Evolutionary conservation across 805 yeast genomes (phyloP), one percentile per base, ranked within the genome.

Genomic region (Saturnispora ahearnii): DNA sequence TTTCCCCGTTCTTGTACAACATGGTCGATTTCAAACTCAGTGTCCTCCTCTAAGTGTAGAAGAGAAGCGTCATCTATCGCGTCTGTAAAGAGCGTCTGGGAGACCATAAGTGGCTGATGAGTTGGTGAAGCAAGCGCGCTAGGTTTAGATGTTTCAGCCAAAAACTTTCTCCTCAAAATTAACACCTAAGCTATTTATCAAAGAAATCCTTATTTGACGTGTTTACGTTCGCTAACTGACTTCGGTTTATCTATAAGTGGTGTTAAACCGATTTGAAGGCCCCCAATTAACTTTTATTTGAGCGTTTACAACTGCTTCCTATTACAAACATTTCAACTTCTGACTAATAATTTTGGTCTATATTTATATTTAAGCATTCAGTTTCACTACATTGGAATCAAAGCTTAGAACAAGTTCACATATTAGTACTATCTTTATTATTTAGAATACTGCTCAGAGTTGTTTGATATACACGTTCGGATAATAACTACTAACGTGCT

Each of bases 1-100:
- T 50, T 50, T 11, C 44, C 12, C 15, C 38, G 26, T 12, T 22
- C 41, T 37, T 22, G 45, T 18, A 6, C 41, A 36, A 15, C 10
- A 9, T 26, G 30, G 13, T 30, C 30, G 5, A 28, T 4, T 10
- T 31, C 32, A 33, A 32, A 44, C 5, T 18, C 46, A 7, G 21
- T 33, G 7, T 8, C 42, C 13, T n/a, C 28, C n/a, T 38, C 42
- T 5, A 38, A 22, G 11, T n/a, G 42, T 24, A 38, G 30, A 7
- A 38, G 28, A 5, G 42, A 38, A 9, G 42, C 42, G 45, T 47
- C 57, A 31, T 51, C 57, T 5, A 50, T 51, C 11, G 30, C 45
- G 28, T 54, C 60, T 29, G 49, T 52, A 34, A 51, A 48, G 7
- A 30, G 41, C 42, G 48, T 15, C 9, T 36, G n/a, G n/a, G 42